A percentile compares a stretch with the other conserved stretches of the same genome.
These are phyloP conservation scores for Fusarium oligoseptatum DNA, from an alignment of 2,329 filamentous ascomycete genomes.

Conservation along the genomic window DNA sequence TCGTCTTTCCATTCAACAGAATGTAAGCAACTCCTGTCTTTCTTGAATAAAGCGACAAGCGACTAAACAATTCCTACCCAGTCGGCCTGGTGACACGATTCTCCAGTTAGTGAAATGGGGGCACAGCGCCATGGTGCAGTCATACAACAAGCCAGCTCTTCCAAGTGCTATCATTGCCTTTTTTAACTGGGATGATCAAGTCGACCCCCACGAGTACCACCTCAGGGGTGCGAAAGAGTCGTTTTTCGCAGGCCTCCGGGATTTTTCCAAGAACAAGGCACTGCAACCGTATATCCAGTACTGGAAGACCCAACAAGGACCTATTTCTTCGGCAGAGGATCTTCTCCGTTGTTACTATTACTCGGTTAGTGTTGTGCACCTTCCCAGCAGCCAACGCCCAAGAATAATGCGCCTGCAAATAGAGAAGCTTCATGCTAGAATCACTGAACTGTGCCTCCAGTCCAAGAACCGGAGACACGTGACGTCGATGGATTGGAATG, in stretches of 20 bases:
- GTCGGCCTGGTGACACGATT: background rate
- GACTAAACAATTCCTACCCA: background rate
- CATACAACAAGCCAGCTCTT: background rate
- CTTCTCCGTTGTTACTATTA: background rate
- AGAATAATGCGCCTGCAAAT: background rate
- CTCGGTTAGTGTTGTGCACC: background rate
- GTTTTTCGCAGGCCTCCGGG: background rate
- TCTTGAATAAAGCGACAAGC: background rate
- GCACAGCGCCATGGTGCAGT: background rate
- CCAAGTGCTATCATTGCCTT: background rate
- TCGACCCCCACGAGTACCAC: fast-evolving
- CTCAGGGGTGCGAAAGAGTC: fast-evolving
- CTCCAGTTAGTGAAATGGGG: background rate
- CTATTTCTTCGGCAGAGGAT: background rate
- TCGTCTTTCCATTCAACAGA: background rate
- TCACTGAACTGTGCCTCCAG: fast-evolving
- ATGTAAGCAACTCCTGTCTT: background rate
- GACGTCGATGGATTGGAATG: background rate
- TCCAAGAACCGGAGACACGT: fast-evolving
- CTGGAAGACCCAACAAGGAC: fast-evolving
- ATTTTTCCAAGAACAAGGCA: fast-evolving
- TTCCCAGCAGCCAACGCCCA: background rate
- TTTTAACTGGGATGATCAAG: background rate
- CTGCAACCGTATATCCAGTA: background rate
- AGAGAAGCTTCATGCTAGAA: fast-evolving